A percentile compares a stretch with the other conserved stretches of the same genome.
phyloP scores from a whole-genome alignment of 164 flowering plant species.

The Aristolochia contorta region DNA sequence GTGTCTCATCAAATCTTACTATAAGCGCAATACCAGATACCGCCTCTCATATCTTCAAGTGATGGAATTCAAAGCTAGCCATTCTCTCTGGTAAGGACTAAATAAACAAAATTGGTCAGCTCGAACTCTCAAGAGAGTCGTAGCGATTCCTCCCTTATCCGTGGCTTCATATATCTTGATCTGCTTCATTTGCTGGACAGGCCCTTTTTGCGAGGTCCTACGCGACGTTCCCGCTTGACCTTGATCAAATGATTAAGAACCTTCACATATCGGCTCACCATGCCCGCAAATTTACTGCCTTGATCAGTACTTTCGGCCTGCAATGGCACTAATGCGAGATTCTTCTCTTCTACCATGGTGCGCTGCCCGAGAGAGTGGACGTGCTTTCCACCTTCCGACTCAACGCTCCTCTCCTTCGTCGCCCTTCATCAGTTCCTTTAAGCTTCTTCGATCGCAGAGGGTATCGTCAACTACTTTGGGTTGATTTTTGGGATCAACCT shows the following conservation, averaged over 20 bases:
- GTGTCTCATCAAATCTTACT: too few relatives aligned
- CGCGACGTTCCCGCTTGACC: background rate
- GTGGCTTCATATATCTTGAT: background rate
- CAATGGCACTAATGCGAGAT: background rate
- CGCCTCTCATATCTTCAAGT: too few relatives aligned
- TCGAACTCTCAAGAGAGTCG: too few relatives aligned
- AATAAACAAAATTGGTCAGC: background rate
- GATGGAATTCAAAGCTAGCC: too few relatives aligned
- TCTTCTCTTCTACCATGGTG: background rate
- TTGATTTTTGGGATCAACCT: background rate
- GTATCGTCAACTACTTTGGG: background rate
- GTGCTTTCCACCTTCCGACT: background rate
- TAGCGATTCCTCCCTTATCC: too few relatives aligned
- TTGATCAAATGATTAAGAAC: slow-evolving; percentile 6
- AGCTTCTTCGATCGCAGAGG: background rate
- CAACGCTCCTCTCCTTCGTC: background rate
- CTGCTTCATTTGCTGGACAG: slow-evolving; percentile 1
- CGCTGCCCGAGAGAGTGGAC: background rate
- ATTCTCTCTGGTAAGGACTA: background rate
- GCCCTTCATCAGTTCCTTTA: slow-evolving; percentile 5
- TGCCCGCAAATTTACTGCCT: background rate
- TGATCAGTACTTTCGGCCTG: background rate
- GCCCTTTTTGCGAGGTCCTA: background rate
- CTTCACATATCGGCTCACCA: slow-evolving; percentile 4
- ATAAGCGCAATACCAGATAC: too few relatives aligned